Evolutionary conservation across 2,329 filamentous ascomycete genomes (phyloP), one percentile per base, ranked within the genome.

Genomic region (Botrytis porri): DNA sequence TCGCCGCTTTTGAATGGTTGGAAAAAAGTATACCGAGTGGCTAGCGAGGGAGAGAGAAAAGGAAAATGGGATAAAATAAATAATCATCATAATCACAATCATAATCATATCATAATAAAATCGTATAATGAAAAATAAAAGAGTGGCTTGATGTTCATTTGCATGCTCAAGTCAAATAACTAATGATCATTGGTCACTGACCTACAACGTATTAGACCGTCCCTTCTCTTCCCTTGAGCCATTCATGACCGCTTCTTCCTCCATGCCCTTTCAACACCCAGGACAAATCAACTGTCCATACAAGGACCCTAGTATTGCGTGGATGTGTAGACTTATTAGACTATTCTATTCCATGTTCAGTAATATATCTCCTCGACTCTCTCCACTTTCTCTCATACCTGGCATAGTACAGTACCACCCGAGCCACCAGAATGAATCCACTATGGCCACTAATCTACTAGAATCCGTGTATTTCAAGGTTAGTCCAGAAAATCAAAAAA

Each of bases 401-500:
- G 43, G 63, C 60, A 64, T 71, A 71, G 61, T 59, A 59, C 39
- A 41, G 54, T 45, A 45, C 39, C 35, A 70, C 48, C 65, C 45
- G 65, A 67, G 35, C 45, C 45, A 66, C 32, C 39, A 54, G 45
- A 66, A 54, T 22, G 22, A 59, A 43, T 59, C 66, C 66, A 69
- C 51, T 39, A 69, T 69, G 35, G 39, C n/a, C 51, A 43, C 66
- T 69, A 59, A 69, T 69, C 54, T n/a, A 32, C 48, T 25, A n/a
- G 32, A 51, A 37, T 45, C 63, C 63, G 16, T 51, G 29, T 48
- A 69, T 59, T n/a, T n/a, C n/a, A n/a, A n/a, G n/a, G n/a, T n/a
- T 69, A 69, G 66, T 60, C 25, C 51, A 69, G 29, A 61, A 69
- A 70, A n/a, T 35, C 57, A 35, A 70, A 62, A 62, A 45, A 51